Evolutionary conservation across 2,329 filamentous ascomycete species (phyloP), one percentile per base, ranked within the genome.

Genomic region (Penicillium sp.): DNA sequence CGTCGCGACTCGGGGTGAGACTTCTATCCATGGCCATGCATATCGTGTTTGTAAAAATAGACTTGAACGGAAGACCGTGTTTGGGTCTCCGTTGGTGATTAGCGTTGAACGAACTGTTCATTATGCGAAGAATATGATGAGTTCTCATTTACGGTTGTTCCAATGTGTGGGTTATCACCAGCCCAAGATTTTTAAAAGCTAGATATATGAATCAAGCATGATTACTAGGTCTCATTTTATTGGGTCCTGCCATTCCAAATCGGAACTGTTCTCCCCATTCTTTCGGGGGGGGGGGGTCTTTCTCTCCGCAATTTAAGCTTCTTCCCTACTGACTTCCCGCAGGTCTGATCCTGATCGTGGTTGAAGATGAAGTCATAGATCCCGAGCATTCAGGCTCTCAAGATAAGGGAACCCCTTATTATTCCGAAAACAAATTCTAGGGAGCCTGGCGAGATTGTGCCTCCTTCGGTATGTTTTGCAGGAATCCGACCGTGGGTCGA

Each of bases 41-140:
- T 49, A 49, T 69, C 56, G 57, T 67, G 57, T 70, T 56, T 66
- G 70, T 72, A 72, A 71, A 71, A 72, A 70, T 72, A 72, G 69
- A 72, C 64, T 69, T 69, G 62, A 64, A 60, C 51, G 54, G 57
- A 56, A 58, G 63, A 56, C 67, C 62, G 29, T 31, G 52, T 55
- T 62, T 62, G 56, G 62, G 67, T 67, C 61, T 59, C 55, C 61
- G 66, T 68, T 70, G 67, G 67, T 65, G 67, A 71, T 71, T 72
- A 71, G 69, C 69, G 68, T 66, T 66, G 56, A 62, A 60, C 62
- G 59, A 61, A 61, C 68, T 35, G 65, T 68, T 62, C 60, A 62
- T 70, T 67, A 68, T 67, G 64, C 56, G 60, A 66, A 65, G 63
- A 70, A 71, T 71, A 69, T 69, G 59, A 71, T 66, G 65, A 69